Evolutionary conservation across 2,329 filamentous ascomycete species (phyloP).

Genomic region (Stromatinia cepivora): DNA sequence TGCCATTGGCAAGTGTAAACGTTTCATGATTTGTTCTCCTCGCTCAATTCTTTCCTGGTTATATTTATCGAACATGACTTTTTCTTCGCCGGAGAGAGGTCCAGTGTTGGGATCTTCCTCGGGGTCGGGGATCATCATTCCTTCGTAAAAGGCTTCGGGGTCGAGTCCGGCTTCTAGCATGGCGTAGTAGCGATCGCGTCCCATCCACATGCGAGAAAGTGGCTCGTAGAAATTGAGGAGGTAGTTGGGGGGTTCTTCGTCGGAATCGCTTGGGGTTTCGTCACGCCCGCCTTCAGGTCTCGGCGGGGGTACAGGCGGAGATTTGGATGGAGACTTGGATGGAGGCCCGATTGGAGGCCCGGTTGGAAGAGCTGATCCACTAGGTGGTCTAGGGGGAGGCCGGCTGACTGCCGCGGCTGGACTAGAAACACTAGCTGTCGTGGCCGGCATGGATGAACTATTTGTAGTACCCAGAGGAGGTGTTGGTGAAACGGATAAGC

Average conservation of each 20-base stretch:
- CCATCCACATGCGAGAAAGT: conserved; percentile 17
- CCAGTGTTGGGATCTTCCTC: conserved; percentile 5
- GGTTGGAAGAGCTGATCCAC: neutral
- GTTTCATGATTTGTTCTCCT: neutral
- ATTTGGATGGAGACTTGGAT: neutral
- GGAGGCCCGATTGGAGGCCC: neutral
- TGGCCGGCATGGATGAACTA: neutral
- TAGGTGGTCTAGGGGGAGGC: neutral
- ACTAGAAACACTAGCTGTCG: neutral
- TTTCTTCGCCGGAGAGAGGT: neutral
- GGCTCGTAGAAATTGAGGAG: conserved; percentile 15
- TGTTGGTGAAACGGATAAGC: neutral
- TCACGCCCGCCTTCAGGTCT: neutral
- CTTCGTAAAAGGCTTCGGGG: conserved; percentile 11
- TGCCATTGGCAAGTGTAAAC: neutral
- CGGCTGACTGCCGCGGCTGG: too few relatives aligned
- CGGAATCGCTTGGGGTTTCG: neutral
- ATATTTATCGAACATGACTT: neutral
- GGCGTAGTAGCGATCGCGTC: conserved; percentile 6
- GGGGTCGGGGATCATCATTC: neutral
- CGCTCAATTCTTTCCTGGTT: neutral
- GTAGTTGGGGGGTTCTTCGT: neutral
- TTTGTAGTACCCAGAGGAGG: neutral
- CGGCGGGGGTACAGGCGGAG: neutral
- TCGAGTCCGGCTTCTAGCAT: conserved; percentile 13